These are phyloP conservation scores for Clausena lansium DNA, from an alignment of 345 rosid species.

Conservation along the genomic window DNA sequence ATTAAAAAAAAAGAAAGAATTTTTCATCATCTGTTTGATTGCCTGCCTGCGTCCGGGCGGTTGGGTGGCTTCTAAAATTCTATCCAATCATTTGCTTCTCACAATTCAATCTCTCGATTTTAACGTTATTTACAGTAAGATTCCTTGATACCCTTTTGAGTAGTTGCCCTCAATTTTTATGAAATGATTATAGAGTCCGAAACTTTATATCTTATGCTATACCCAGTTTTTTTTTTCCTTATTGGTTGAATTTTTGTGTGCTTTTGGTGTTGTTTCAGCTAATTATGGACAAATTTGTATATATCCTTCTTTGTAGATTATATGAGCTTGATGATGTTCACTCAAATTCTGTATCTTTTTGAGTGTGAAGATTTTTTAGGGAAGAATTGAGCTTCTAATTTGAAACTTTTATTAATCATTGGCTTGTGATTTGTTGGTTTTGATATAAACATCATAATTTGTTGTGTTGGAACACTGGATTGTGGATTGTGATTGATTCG, in stretches of 20 bases:
- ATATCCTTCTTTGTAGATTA: neutral
- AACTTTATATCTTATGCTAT: neutral
- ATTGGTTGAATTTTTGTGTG: neutral
- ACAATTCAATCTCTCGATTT: slow-evolving; percentile 8
- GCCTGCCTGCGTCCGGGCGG: neutral
- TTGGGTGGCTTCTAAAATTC: slow-evolving; percentile 8
- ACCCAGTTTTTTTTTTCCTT: neutral
- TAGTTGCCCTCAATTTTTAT: neutral
- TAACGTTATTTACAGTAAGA: slow-evolving; percentile 10
- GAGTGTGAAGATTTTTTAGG: neutral
- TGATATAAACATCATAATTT: no score
- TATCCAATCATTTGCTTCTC: slow-evolving; percentile 14
- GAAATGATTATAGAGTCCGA: neutral
- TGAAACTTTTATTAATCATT: neutral
- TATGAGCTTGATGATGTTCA: neutral
- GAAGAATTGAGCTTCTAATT: neutral
- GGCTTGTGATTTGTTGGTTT: neutral
- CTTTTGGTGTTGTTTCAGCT: neutral
- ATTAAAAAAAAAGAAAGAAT: slow-evolving; percentile 2
- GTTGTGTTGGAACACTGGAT: neutral
- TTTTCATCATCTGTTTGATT: neutral
- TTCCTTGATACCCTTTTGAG: slow-evolving; percentile 3
- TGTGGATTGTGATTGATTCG: neutral
- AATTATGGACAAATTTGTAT: neutral
- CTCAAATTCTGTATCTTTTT: no score